A percentile compares a stretch with the other conserved stretches of the same genome.
phyloP scores from a whole-genome alignment of 179 eudicot genomes.

The Silene vulgaris region DNA sequence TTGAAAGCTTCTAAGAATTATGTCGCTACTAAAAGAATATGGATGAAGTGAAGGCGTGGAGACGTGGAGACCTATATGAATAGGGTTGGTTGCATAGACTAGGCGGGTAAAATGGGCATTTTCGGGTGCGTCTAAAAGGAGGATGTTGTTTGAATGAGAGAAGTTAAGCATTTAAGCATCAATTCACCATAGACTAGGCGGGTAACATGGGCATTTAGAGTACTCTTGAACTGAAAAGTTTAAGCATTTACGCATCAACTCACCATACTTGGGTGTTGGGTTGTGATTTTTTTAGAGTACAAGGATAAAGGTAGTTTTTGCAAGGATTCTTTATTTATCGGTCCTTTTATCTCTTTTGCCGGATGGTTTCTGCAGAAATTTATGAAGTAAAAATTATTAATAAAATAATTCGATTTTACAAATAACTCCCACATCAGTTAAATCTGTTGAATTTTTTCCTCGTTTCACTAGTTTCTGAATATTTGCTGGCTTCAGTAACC shows the following conservation, averaged over 20 bases:
- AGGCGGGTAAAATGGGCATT: background rate
- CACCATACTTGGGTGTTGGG: background rate
- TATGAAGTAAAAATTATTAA: background rate
- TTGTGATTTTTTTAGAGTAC: too few species aligned
- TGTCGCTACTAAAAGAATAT: too few species aligned
- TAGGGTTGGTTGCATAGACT: background rate
- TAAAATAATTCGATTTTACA: background rate
- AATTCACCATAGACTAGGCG: too few species aligned
- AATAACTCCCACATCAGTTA: background rate
- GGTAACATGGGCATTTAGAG: too few species aligned
- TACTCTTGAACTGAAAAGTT: too few species aligned
- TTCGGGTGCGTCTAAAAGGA: background rate
- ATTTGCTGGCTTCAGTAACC: background rate
- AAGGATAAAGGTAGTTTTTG: background rate
- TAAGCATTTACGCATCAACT: background rate
- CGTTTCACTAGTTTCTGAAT: background rate
- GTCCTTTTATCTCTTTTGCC: background rate
- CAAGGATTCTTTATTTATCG: background rate
- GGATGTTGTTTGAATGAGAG: background rate
- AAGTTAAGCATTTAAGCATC: background rate
- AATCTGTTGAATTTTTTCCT: background rate
- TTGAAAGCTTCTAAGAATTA: too few species aligned
- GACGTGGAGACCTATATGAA: background rate
- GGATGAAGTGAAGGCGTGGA: background rate
- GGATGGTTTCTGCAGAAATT: background rate